These are phyloP conservation scores for Penicillium coprophilum DNA, from an alignment of 495 filamentous ascomycete genomes.

Conservation along the genomic window DNA sequence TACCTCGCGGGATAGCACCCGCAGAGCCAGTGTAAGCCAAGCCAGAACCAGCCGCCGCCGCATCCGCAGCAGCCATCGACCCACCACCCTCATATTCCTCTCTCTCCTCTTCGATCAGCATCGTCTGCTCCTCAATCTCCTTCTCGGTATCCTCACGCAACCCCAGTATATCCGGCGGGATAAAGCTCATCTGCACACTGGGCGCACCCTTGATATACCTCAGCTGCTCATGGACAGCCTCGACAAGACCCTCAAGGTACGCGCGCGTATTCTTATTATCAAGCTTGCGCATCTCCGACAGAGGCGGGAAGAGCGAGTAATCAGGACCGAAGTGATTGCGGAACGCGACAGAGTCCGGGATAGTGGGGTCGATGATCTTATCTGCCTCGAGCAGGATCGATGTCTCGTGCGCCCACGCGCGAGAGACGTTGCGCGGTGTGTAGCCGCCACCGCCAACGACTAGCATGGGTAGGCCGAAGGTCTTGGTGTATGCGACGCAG, in stretches of 20 bases:
- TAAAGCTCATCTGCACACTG: slow-evolving; percentile 78
- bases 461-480: slow-evolving; percentile 71
- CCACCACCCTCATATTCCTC: slow-evolving; percentile 44
- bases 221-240: slow-evolving; percentile 78
- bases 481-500: slow-evolving; percentile 86
- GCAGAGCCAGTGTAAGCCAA: slow-evolving; percentile 21
- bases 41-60: slow-evolving; percentile 4
- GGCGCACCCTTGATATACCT: slow-evolving; percentile 81
- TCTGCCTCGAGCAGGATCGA: slow-evolving; percentile 80
- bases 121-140: slow-evolving; percentile 68
- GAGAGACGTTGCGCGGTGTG: slow-evolving; percentile 94
- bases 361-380: slow-evolving; percentile 64
- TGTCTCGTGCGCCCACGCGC: slow-evolving; percentile 95
- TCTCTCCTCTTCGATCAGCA: slow-evolving; percentile 55
- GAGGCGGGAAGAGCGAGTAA: slow-evolving; percentile 69
- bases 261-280: slow-evolving; percentile 77
- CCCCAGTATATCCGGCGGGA: slow-evolving; percentile 73
- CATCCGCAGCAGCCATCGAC: slow-evolving; percentile 11
- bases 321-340: slow-evolving; percentile 82
- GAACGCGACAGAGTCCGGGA: slow-evolving; percentile 72
- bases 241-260: slow-evolving; percentile 71
- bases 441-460: slow-evolving; percentile 95
- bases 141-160: slow-evolving; percentile 78
- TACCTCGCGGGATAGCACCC: slow-evolving; percentile 24
- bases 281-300: slow-evolving; percentile 65